Evolutionary conservation across 306 rosid genomes (phyloP), one percentile per base, ranked within the genome.

Genomic region (Myrica gale): DNA sequence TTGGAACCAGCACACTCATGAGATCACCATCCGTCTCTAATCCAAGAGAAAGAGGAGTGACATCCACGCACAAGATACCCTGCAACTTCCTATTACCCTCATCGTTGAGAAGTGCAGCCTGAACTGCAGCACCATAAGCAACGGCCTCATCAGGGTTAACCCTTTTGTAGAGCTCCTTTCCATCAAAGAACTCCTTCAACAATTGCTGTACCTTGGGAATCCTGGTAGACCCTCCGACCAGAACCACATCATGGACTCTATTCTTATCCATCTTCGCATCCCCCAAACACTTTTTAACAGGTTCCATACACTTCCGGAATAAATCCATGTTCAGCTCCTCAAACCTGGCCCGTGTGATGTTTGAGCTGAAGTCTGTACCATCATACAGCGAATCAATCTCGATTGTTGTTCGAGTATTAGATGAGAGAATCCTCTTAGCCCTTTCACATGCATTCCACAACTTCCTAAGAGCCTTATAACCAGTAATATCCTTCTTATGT

Each of bases 221-320:
- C 73, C 88, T 87, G 1, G 90, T 84, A 0, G 88, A 87, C 0
- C 90, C 90, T 39, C 90, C 90, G 11, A 87, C 90, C 55, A 87
- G 88, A 76, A 87, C 90, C 52, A 84, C 90, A 70, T 87, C 90
- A 10, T 87, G 84, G 50, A 87, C 81, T 0, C 6, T 84, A 50
- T 70, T 81, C 67, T 87, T 87, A 9, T 87, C 88, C 86, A 87
- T 87, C 86, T 84, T 84, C 1, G 90, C 88, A 76, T 87, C 90
- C 61, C 79, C 69, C 82, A 87, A 71, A 76, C 90, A 86, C 73
- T 83, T 81, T 68, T 81, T 87, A 10, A 86, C 89, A 0, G 82
- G 87, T 68, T 78, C 84, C 82, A 86, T 78, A 20, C 89, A 86
- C 72, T 83, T 83, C 67, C 79, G 75, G 76, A 86, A 86, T 2